phyloP scores from a whole-genome alignment of 2,329 filamentous ascomycete genomes.

The Ceratocystis variospora region DNA sequence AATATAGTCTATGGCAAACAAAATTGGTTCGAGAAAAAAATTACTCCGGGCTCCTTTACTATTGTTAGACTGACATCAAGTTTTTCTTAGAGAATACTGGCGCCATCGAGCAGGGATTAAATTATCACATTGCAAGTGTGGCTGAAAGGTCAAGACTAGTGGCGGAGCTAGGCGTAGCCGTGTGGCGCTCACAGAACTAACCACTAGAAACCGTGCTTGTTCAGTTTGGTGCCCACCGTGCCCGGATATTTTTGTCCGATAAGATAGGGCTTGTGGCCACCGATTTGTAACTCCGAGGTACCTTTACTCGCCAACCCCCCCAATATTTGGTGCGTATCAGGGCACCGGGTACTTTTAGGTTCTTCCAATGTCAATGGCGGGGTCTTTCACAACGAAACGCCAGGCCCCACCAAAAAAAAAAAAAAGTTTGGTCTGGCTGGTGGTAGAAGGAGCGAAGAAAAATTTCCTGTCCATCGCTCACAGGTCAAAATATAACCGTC shows the following conservation, averaged over 20 bases:
- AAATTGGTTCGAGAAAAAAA: neutral
- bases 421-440: conserved; percentile 19
- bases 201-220: conserved; percentile 16
- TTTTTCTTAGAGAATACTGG: neutral
- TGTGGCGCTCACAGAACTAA: conserved; percentile 16
- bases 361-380: conserved; percentile 17
- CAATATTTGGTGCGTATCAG: conserved; percentile 9
- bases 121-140: neutral
- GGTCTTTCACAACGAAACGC: conserved; percentile 18
- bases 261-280: conserved; percentile 20
- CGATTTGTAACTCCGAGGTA: conserved; percentile 16
- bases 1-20: no score
- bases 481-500: conserved; percentile 20
- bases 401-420: conserved; percentile 17
- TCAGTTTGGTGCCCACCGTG: conserved; percentile 14
- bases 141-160: conserved; percentile 6
- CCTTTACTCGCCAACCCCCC: neutral
- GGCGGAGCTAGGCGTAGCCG: conserved; percentile 16
- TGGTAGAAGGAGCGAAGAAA: conserved; percentile 18
- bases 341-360: conserved; percentile 13
- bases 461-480: conserved; percentile 18
- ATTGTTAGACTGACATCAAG: neutral
- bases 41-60: neutral
- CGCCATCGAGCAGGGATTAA: neutral
- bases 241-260: conserved; percentile 18